Evolutionary conservation across 371 early-diverging fungal species (phyloP), one percentile per base, ranked within the genome.

Genomic region (Umbelopsis sp.): DNA sequence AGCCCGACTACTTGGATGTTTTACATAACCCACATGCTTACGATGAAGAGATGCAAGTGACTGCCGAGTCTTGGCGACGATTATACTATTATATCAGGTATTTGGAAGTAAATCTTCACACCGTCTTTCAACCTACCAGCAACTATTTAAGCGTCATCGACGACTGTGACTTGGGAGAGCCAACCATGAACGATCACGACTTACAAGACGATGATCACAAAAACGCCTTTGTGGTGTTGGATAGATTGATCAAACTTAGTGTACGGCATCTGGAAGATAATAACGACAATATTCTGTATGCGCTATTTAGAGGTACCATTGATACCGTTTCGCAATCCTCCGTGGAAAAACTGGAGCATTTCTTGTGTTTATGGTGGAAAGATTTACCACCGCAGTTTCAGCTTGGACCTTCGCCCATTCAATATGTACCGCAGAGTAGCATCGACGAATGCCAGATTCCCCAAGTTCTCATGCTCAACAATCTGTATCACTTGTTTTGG

Each of bases 11-110:
- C 38, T 38, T 69, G 29, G 63, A 65, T 2, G 44, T 69, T 25
- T 45, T 72, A 9, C 52, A 68, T 12, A 62, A 71, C 29, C 44
- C 68, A 11, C 53, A 67, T 18, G 14, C 41, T 41, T 24, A 4
- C 11, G 44, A 48, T 14, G 53, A 63, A 29, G 63, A 51, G 8
- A 52, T 68, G 24, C 51, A 72, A 6, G 50, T 70, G 9, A 63
- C 70, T 18, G 81, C 81, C 18, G 83, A 82, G 44, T 67, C 83
- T 0, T 82, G 80, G 80, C 62, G 79, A 50, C 74, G 83, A 0
- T 46, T 77, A 29, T 82, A 74, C 63, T 80, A 80, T 44, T 63
- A 69, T 4, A 65, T 76, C 10, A 73, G 83, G 5, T 77, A 74
- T 51, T 50, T 74, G 24, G 78, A 79, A 44, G 44, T 78, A 32